Evolutionary conservation across 768 basidiomycete genomes (phyloP).

Genomic region (Leucocoprinus sp.): DNA sequence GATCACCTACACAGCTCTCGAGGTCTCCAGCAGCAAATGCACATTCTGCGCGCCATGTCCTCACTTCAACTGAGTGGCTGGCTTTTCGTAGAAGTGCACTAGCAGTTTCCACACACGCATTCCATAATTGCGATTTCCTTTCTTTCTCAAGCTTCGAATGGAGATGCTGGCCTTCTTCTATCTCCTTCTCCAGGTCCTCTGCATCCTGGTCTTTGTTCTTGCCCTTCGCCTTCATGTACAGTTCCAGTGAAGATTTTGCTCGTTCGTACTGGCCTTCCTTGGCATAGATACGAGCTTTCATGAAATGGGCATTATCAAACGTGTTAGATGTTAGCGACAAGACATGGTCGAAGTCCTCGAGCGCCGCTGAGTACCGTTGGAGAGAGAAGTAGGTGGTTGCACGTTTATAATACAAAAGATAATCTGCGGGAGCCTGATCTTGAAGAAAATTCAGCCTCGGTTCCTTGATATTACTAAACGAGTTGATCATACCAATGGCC

Average conservation of each 20-base stretch:
- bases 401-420: conserved; percentile 85
- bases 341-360: conserved; percentile 84
- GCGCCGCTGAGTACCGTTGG: conserved; percentile 59
- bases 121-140: conserved; percentile 62
- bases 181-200: conserved; percentile 45
- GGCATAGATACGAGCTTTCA: conserved; percentile 79
- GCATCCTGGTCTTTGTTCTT: conserved; percentile 40
- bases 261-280: conserved; percentile 72
- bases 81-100: conserved; percentile 62
- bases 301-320: conserved; percentile 77
- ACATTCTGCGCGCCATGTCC: conserved; percentile 72
- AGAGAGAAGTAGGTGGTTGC: conserved; percentile 85
- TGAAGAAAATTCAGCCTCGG: conserved; percentile 1
- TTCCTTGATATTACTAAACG: not conserved
- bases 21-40: conserved; percentile 71
- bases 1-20: conserved; percentile 77
- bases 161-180: conserved; percentile 51
- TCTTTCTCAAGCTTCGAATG: conserved; percentile 60
- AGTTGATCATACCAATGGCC: conserved; percentile 57
- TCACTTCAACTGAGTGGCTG: conserved; percentile 58
- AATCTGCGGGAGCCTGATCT: conserved; percentile 83
- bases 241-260: conserved; percentile 49
- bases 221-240: conserved; percentile 48
- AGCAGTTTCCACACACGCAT: conserved; percentile 71
- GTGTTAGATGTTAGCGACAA: conserved; percentile 61